Percentiles rank a stretch among this genome's conserved stretches.
Conservation (phyloP, 495 filamentous ascomycete genomes). For the Staphylotrichum longicolle region DNA sequence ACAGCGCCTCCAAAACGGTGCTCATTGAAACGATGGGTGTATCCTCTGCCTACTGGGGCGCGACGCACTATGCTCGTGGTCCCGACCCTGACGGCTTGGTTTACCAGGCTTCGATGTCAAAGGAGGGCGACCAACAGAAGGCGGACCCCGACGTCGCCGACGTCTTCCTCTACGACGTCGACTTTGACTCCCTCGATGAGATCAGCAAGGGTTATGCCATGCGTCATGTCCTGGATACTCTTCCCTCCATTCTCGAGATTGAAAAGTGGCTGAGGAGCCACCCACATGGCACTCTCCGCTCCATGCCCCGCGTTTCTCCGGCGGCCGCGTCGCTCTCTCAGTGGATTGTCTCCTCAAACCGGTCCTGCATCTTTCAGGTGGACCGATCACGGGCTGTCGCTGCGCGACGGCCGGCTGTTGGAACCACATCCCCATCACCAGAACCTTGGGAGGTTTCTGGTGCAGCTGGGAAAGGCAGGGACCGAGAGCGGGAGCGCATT, state of each 20-base stretch:
- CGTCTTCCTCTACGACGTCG: conserved; percentile 32
- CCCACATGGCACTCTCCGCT: conserved; percentile 46
- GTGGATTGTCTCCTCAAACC: conserved; percentile 91
- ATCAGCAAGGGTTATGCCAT: conserved; percentile 55
- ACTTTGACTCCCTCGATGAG: conserved; percentile 36
- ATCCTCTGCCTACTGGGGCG: not conserved
- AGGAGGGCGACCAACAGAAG: no score
- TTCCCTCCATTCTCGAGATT: conserved; percentile 68
- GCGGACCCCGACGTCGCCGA: conserved; percentile 45
- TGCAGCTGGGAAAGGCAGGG: conserved; percentile 18
- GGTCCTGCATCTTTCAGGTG: conserved; percentile 75
- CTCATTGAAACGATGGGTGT: conserved; percentile 15
- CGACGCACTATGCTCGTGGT: not conserved
- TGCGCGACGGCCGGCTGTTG: not conserved
- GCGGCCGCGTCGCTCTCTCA: conserved; percentile 67
- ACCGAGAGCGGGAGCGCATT: conserved; percentile 52
- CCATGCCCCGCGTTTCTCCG: conserved; percentile 65
- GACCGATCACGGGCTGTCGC: conserved; percentile 18
- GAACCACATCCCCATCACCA: not conserved
- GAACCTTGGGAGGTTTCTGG: not conserved
- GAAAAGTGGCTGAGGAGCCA: conserved; percentile 52
- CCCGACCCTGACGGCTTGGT: not conserved
- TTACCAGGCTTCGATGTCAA: not conserved
- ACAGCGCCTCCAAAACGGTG: not conserved
- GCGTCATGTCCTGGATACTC: conserved; percentile 58